phyloP scores from a whole-genome alignment of 768 basidiomycete species.

The Boletus rubescentipes region DNA sequence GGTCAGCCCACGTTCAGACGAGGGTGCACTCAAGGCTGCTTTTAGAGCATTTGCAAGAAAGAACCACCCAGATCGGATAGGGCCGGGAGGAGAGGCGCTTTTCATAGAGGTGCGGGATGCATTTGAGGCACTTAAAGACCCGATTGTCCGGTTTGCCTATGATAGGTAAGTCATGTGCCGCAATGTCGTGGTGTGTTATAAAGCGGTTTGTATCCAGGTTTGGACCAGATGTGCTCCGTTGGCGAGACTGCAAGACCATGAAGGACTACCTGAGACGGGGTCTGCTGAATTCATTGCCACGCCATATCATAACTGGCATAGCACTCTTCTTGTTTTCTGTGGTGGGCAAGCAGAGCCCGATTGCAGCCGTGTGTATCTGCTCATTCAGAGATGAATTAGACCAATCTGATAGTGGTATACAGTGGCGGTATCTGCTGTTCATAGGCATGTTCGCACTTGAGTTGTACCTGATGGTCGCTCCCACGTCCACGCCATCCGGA shows the following conservation, averaged over 20 bases:
- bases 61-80: constrained; percentile 75
- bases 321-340: constrained; percentile 62
- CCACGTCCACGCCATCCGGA: constrained; percentile 15
- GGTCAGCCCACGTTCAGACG: constrained; percentile 61
- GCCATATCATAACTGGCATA: constrained; percentile 61
- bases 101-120: constrained; percentile 74
- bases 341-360: constrained; percentile 55
- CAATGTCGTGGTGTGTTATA: not conserved
- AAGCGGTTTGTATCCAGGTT: constrained; percentile 49
- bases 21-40: constrained; percentile 62
- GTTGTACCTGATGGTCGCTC: constrained; percentile 61
- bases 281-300: constrained; percentile 57
- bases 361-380: constrained; percentile 60
- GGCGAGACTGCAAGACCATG: constrained; percentile 66
- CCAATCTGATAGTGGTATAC: constrained; percentile 14
- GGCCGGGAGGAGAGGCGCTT: constrained; percentile 52
- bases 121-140: constrained; percentile 78
- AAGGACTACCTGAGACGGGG: constrained; percentile 71
- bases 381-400: constrained; percentile 5
- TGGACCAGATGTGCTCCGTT: constrained; percentile 67
- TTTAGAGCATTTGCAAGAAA: constrained; percentile 74
- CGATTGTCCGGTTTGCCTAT: constrained; percentile 79
- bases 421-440: constrained; percentile 86
- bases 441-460: constrained; percentile 60
- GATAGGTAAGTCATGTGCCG: constrained; percentile 56